phyloP scores from a whole-genome alignment of 2,329 filamentous ascomycete species.

The Coniochaeta sp. region DNA sequence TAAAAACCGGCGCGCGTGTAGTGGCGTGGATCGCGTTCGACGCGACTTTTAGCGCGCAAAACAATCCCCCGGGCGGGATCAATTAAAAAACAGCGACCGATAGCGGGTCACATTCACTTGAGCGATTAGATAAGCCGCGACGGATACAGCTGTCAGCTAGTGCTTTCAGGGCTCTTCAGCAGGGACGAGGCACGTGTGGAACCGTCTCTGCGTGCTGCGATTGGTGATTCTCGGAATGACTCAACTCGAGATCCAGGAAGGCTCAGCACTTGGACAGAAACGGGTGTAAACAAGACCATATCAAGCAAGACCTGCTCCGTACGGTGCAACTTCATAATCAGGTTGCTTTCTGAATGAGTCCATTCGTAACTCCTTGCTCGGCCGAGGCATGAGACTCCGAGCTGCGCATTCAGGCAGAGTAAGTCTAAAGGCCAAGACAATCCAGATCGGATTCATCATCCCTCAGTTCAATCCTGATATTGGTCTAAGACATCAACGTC shows the following conservation, averaged over 20 bases:
- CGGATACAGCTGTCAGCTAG: background rate
- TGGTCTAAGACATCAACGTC: background rate
- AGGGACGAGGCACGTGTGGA: background rate
- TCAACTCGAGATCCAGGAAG: background rate
- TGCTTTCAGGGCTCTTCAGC: background rate
- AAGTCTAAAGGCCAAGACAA: background rate
- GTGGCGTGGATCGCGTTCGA: slow-evolving; percentile 1
- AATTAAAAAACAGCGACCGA: background rate
- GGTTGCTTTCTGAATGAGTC: background rate
- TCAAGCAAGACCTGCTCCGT: background rate
- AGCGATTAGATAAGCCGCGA: background rate
- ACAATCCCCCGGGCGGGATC: background rate
- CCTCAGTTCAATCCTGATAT: background rate
- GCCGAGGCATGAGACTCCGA: slow-evolving; percentile 3
- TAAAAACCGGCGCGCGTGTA: slow-evolving; percentile 1
- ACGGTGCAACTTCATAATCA: background rate
- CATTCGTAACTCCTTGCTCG: background rate
- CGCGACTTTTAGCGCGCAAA: slow-evolving; percentile 1
- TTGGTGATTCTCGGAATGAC: background rate
- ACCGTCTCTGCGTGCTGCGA: background rate
- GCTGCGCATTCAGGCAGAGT: background rate
- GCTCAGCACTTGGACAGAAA: background rate
- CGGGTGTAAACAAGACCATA: background rate
- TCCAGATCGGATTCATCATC: background rate
- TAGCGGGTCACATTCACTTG: background rate